Percentiles rank a stretch among this genome's conserved stretches.
These are phyloP conservation scores for Taiwanofungus camphoratus DNA, from an alignment of 1,284 basidiomycete genomes.

Conservation along the genomic window DNA sequence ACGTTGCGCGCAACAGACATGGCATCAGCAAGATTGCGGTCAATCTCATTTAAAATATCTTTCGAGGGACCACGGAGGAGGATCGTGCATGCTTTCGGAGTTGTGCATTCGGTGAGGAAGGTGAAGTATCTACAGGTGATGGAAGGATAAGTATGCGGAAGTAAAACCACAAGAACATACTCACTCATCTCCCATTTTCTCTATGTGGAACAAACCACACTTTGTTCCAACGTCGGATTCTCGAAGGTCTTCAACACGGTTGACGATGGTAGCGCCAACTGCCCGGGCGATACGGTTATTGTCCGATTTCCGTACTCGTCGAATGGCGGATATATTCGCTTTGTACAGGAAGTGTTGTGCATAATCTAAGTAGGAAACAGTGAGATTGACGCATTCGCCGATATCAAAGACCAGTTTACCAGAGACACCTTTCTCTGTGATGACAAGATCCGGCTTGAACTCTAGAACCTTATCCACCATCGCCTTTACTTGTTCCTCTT, in stretches of 20 bases:
- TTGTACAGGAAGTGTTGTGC: slow-evolving; percentile 93
- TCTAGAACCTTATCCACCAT: slow-evolving; percentile 87
- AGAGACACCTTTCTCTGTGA: slow-evolving; percentile 97
- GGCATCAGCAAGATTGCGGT: slow-evolving; percentile 95
- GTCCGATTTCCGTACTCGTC: slow-evolving; percentile 95
- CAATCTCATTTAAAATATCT: slow-evolving; percentile 97
- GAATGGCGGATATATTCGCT: slow-evolving; percentile 86
- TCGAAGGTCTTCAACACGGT: slow-evolving; percentile 92
- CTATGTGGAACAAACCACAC: slow-evolving; percentile 93
- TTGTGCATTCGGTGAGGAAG: slow-evolving; percentile 87
- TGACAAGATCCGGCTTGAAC: slow-evolving; percentile 92
- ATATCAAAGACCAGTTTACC: slow-evolving; percentile 42
- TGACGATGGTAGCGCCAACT: slow-evolving; percentile 94
- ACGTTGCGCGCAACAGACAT: slow-evolving; percentile 98
- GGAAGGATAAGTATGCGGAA: background rate
- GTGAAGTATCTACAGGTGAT: slow-evolving; percentile 86
- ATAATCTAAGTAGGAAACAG: slow-evolving; percentile 55
- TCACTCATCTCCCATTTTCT: slow-evolving; percentile 96
- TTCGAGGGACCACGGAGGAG: slow-evolving; percentile 97
- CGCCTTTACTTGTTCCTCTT: slow-evolving; percentile 94
- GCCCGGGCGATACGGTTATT: slow-evolving; percentile 98
- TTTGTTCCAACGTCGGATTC: slow-evolving; percentile 89
- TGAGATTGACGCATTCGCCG: too few relatives aligned
- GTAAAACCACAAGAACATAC: slow-evolving; percentile 23
- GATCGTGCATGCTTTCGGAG: slow-evolving; percentile 98